phyloP scores from a whole-genome alignment of 2,329 filamentous ascomycete species.

The Tolypocladium ophioglossoides region DNA sequence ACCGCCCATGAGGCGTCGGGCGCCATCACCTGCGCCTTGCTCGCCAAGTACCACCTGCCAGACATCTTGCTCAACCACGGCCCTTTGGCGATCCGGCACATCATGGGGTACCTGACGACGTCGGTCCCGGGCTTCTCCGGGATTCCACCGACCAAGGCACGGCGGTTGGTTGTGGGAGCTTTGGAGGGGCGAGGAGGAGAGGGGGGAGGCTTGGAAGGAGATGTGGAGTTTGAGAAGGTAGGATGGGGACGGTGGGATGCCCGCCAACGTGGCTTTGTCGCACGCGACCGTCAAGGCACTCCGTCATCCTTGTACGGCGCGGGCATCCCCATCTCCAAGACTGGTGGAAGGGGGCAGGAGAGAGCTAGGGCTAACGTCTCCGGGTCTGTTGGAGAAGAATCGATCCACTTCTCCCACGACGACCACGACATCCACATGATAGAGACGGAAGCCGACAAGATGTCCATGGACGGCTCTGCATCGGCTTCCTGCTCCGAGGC shows the following conservation, averaged over 20 bases:
- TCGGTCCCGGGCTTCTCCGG: slow-evolving; percentile 86
- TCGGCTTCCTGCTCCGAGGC: slow-evolving; percentile 71
- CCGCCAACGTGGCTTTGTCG: slow-evolving; percentile 54
- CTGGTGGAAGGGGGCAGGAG: slow-evolving; percentile 30
- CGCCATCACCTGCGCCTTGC: slow-evolving; percentile 72
- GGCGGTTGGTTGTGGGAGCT: slow-evolving; percentile 83
- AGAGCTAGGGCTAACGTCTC: slow-evolving; percentile 38
- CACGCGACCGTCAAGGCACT: slow-evolving; percentile 33
- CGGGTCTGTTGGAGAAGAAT: slow-evolving; percentile 57
- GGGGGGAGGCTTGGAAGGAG: slow-evolving; percentile 52
- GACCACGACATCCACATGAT: slow-evolving; percentile 57
- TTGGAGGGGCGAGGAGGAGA: slow-evolving; percentile 68
- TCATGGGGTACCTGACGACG: slow-evolving; percentile 90
- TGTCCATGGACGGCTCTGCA: slow-evolving; percentile 67
- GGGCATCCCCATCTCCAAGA: slow-evolving; percentile 47
- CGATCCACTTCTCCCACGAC: slow-evolving; percentile 66
- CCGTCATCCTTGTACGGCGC: slow-evolving; percentile 31
- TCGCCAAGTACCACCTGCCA: slow-evolving; percentile 84
- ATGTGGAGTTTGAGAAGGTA: slow-evolving; percentile 86
- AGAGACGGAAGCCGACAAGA: slow-evolving; percentile 85
- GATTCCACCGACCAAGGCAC: slow-evolving; percentile 81
- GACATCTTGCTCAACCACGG: slow-evolving; percentile 84
- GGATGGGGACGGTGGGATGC: slow-evolving; percentile 97
- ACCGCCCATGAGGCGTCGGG: slow-evolving; percentile 58
- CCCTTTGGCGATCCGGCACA: slow-evolving; percentile 84